Evolutionary conservation across 2,329 filamentous ascomycete species (phyloP), one percentile per base, ranked within the genome.

Genomic region (Colletotrichum melonis): DNA sequence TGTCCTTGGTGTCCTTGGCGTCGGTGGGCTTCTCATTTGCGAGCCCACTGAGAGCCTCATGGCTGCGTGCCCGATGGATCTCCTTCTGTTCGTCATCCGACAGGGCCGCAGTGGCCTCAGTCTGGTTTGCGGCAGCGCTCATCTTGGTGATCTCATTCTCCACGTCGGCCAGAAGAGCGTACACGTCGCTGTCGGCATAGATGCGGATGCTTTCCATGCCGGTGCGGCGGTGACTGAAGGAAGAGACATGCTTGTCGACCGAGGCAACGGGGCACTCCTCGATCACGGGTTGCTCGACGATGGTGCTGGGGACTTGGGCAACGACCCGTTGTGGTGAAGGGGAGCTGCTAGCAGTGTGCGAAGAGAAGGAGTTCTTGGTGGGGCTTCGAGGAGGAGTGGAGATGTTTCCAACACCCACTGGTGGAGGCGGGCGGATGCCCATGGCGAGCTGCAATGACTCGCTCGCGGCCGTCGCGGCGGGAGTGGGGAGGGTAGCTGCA

Each of bases 111-210:
- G 79, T 80, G 64, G 83, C 82, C 63, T 84, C 82, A 58, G 81
- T 79, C 32, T 79, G 76, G 30, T 72, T 74, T n/a, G 72, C 74
- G 16, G 64, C 67, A 12, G 68, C 69, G 72, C 82, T 83, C 78
- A 87, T 84, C 70, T 84, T 83, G 65, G 82, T 87, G 78, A 92
- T 89, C 77, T 91, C 87, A 74, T 86, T 86, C 80, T 93, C 91
- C 16, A 93, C 92, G 75, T 93, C 92, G 1, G 89, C 90, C 54
- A 94, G 84, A 1, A 94, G 85, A 2, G 89, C 88, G 75, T 91
- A 93, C 9, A 94, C 88, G 59, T 92, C 91, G 72, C 90, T 89
- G 72, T 91, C 91, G 26, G 91, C 91, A 75, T 93, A 93, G 76
- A 93, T 87, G 26, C 89, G 89, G 73, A 93, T 93, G 79, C 91